A percentile compares a stretch with the other conserved stretches of the same genome.
These are phyloP conservation scores for Arachis stenosperma DNA, from an alignment of 306 rosid genomes.

Conservation along the genomic window DNA sequence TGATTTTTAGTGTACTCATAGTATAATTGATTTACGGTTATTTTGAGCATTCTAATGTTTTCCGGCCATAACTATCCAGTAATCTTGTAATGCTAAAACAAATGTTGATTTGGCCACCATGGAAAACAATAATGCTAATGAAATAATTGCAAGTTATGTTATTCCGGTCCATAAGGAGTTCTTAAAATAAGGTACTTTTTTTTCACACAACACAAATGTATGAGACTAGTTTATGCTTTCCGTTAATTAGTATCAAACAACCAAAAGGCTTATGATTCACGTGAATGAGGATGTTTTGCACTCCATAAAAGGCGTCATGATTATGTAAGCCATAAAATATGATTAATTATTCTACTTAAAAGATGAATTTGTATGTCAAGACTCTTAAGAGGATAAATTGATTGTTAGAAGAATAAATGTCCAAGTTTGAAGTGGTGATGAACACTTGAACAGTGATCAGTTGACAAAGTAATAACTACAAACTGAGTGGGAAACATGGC, in stretches of 20 bases:
- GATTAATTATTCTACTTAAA: background rate
- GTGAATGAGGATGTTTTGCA: slow-evolving; percentile 37
- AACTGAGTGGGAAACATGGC: slow-evolving; percentile 57
- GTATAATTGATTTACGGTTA: too few species aligned
- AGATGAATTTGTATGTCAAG: too few species aligned
- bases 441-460: slow-evolving; percentile 21
- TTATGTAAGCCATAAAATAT: slow-evolving; percentile 7
- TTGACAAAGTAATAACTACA: slow-evolving; percentile 44
- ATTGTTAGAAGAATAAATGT: background rate
- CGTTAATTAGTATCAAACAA: slow-evolving; percentile 7
- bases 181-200: background rate
- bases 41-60: background rate
- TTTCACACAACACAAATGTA: background rate
- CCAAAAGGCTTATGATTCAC: slow-evolving; percentile 21
- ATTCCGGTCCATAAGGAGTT: background rate
- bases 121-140: too few species aligned
- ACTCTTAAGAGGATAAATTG: background rate
- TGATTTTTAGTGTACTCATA: too few species aligned
- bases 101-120: too few species aligned
- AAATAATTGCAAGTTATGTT: background rate
- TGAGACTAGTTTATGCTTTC: background rate
- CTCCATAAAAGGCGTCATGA: slow-evolving; percentile 34
- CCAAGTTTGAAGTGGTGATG: slow-evolving; percentile 33
- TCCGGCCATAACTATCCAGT: background rate
- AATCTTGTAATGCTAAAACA: too few species aligned